phyloP scores from a whole-genome alignment of 108 stramenopile species.

The Epithemia pelagica region DNA sequence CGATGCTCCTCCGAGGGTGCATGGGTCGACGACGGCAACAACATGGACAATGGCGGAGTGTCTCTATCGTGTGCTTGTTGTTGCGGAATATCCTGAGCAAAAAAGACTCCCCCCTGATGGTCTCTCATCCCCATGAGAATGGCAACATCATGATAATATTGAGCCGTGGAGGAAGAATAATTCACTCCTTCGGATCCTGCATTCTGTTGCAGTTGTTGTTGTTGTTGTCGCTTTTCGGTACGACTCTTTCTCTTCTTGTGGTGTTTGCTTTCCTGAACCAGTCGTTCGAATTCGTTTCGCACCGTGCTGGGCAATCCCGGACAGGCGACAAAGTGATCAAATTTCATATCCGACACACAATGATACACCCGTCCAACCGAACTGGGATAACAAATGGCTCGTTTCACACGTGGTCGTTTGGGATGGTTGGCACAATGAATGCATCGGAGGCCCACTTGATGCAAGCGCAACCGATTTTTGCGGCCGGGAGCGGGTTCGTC shows the following conservation, averaged over 20 bases:
- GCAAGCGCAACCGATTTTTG: constrained; percentile 32
- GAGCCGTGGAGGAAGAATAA: constrained; percentile 31
- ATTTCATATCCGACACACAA: constrained; percentile 57
- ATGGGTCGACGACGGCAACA: too few species aligned
- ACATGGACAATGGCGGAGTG: too few species aligned
- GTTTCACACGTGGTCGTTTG: constrained; percentile 26
- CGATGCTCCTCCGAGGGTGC: too few species aligned
- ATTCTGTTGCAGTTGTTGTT: not conserved
- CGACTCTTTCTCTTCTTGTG: constrained; percentile 3
- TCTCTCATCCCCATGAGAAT: constrained; percentile 39
- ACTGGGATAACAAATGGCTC: constrained; percentile 48
- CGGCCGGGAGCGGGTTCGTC: constrained; percentile 49
- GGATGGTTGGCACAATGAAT: constrained; percentile 43
- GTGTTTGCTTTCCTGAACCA: constrained; percentile 22
- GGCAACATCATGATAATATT: constrained; percentile 50
- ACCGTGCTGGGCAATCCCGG: constrained; percentile 21
- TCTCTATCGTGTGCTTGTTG: too few species aligned
- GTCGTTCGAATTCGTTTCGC: constrained; percentile 20
- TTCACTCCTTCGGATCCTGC: constrained; percentile 16
- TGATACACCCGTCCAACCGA: constrained; percentile 46
- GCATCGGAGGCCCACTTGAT: constrained; percentile 58
- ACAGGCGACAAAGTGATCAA: constrained; percentile 50
- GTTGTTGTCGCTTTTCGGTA: constrained; percentile 3
- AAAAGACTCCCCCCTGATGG: constrained; percentile 24
- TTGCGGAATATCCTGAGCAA: too few species aligned